Evolutionary conservation across 768 basidiomycete genomes (phyloP).

Genomic region (Calocybe gangraenosa): DNA sequence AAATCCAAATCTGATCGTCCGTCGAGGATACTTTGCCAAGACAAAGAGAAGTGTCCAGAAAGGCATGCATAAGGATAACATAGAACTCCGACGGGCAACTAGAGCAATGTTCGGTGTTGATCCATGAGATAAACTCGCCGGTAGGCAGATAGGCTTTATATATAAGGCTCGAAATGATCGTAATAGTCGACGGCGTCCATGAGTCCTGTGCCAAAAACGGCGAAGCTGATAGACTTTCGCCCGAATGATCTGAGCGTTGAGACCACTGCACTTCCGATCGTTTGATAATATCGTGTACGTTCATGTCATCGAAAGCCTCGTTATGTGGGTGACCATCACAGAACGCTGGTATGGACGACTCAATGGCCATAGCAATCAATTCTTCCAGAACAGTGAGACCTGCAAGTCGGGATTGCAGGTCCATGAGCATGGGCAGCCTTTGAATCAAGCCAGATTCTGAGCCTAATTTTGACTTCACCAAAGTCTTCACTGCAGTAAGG

Average conservation of each 20-base stretch:
- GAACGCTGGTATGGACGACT: slow-evolving; percentile 34
- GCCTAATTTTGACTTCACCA: slow-evolving; percentile 19
- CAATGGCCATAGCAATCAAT: slow-evolving; percentile 39
- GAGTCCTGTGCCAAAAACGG: slow-evolving; percentile 35
- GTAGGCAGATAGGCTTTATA: slow-evolving; percentile 31
- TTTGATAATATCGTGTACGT: slow-evolving; percentile 18
- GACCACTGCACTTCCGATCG: slow-evolving; percentile 30
- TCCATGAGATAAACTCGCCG: slow-evolving; percentile 34
- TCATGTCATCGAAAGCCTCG: slow-evolving; percentile 10
- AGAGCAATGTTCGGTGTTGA: slow-evolving; percentile 26
- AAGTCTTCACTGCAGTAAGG: slow-evolving; percentile 27
- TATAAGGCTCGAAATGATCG: slow-evolving; percentile 38
- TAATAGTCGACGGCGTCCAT: slow-evolving; percentile 42
- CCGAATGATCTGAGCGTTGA: slow-evolving; percentile 16
- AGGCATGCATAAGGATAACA: slow-evolving; percentile 37
- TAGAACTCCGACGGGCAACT: slow-evolving; percentile 25
- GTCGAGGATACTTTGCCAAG: slow-evolving; percentile 7
- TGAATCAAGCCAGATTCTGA: slow-evolving; percentile 21
- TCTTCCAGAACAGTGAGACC: slow-evolving; percentile 38
- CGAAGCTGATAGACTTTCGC: slow-evolving; percentile 22
- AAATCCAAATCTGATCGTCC: slow-evolving; percentile 24
- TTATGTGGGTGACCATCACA: slow-evolving; percentile 23
- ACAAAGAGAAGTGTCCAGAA: slow-evolving; percentile 35
- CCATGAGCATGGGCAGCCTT: slow-evolving; percentile 34
- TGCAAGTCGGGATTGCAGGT: slow-evolving; percentile 29